Base-by-base conservation (phyloP, 2,329 filamentous ascomycete species). In the Ceratocystis papillata region DNA sequence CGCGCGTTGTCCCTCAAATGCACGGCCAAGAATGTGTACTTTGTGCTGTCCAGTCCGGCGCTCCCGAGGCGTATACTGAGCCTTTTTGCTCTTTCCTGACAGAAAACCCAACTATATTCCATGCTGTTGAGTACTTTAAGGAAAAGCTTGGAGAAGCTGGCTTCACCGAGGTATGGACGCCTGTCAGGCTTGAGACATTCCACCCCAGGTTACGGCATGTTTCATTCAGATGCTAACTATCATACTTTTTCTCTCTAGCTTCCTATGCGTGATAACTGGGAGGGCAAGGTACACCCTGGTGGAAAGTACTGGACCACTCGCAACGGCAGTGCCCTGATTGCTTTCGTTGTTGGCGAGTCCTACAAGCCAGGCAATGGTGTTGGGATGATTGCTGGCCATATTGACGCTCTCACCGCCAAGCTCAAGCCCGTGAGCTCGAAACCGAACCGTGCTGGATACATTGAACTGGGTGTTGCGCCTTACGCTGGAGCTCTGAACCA, bases 41-140 rank as follows among this genome's bases (percentile, higher is more conserved):
- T 60, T 78, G 77, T 71, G 71, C 73, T 64, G 70, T 76, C 57
- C 72, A 73, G 69, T 73, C 77, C 65, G 73, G 75, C 70, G 77
- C 78, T 64, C 82, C 85, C 3, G 85, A 86, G 72, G 80, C 80
- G 67, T 96, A 91, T 74, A 88, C 89, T 7, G 81, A 90, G 76
- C 90, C 91, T 0, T 96, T 96, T 74, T 87, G 88, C 74, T 82
- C 90, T 64, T 97, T 96, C 74, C 83, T 97, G 78, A 88, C 86
- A 57, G 82, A 88, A 69, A 96, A 96, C 73, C 94, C 94, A 0
- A 97, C 94, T 7, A 84, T 96, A 60, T 99, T 96, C 75, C 94
- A 99, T 73, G 85, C 90, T 1, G 91, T 96, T 33, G 83, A 85
- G 67, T 84, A 90, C 71, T 90, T 96, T 74, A 85, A 87, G 72